Conservation (phyloP, 116 monocot species). For the Trichopus zeylanicus region DNA sequence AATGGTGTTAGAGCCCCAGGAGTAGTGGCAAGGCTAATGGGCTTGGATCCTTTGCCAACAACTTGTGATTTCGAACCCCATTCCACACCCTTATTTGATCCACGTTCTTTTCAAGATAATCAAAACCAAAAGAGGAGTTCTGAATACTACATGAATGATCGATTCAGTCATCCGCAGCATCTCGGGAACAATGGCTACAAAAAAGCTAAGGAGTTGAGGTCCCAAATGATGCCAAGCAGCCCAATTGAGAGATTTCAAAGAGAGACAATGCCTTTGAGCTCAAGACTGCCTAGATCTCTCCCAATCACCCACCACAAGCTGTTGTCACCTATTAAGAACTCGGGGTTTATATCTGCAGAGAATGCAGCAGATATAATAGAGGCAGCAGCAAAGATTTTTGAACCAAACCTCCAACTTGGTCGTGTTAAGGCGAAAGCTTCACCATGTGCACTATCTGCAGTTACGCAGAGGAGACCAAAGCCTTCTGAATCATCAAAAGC, state of each 20-base stretch:
- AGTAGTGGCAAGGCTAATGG: slow-evolving; percentile 94
- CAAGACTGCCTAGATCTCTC: slow-evolving; percentile 41
- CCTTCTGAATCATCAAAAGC: slow-evolving; percentile 30
- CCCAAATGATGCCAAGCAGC: slow-evolving; percentile 86
- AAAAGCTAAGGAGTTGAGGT: slow-evolving; percentile 36
- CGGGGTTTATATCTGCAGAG: slow-evolving; percentile 55
- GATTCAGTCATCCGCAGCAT: slow-evolving; percentile 11
- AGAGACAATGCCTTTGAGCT: slow-evolving; percentile 59
- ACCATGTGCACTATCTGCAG: slow-evolving; percentile 22
- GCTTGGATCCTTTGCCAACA: slow-evolving; percentile 73
- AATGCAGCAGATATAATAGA: slow-evolving; percentile 86
- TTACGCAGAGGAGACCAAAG: slow-evolving; percentile 31
- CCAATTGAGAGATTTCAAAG: slow-evolving; percentile 85
- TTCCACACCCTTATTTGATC: slow-evolving; percentile 41
- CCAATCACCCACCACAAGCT: slow-evolving; percentile 45
- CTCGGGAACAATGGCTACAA: slow-evolving; percentile 31
- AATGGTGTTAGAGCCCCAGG: slow-evolving; percentile 55
- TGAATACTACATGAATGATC: slow-evolving; percentile 33
- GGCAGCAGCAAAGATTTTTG: slow-evolving; percentile 73
- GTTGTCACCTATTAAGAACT: slow-evolving; percentile 73
- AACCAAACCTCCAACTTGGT: slow-evolving; percentile 36
- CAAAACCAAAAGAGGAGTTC: slow-evolving; percentile 34
- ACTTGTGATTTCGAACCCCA: slow-evolving; percentile 42
- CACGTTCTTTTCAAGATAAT: slow-evolving; percentile 26
- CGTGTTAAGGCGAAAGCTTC: slow-evolving; percentile 29